Base-by-base conservation (phyloP, 2,329 filamentous ascomycete genomes). In the Nemania sp. region DNA sequence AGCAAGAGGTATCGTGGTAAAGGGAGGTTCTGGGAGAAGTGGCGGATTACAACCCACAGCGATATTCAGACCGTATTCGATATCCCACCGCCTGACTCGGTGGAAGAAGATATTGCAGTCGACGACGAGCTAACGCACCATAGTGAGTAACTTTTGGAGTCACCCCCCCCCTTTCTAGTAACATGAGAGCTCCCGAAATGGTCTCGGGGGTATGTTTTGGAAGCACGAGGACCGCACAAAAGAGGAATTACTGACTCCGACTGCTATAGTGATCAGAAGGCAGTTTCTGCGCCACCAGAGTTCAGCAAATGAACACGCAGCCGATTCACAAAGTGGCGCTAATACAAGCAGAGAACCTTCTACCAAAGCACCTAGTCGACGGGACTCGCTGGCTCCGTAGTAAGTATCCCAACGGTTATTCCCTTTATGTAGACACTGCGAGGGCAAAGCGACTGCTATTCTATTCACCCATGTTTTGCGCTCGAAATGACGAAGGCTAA, bases 61-160 rank as follows among this genome's bases (percentile, higher is more conserved):
- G 89, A 91, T 70, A 80, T 92, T 35, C 84, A 89, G 47, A 83
- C 87, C 11, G 90, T 92, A 1, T 92, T 92, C 64, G 87, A 91
- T 53, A 80, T 88, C 25, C 82, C 89, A 42, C 88, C 88, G 5
- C 89, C 90, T 2, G 83, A 88, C 50, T 79, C 78, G 32, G 80
- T 86, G 4, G 78, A 82, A 50, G 76, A 82, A 13, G 83, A 86
- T 47, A 86, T 87, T 43, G 77, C 83, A 0, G 82, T 82, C 4
- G 84, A 87, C 64, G 85, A 87, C 65, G 80, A 85, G 56, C 72
- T 87, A 64, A 85, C 82, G 7, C 80, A 79, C 35, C 83, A 86
- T 65, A 76, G n/a, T n/a, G n/a, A n/a, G n/a, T n/a, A n/a, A n/a
- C n/a, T n/a, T n/a, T n/a, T n/a, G n/a, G n/a, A n/a, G n/a, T n/a